Evolutionary conservation across 2,329 filamentous ascomycete species (phyloP).

Genomic region (Aspergillus puulaauensis): DNA sequence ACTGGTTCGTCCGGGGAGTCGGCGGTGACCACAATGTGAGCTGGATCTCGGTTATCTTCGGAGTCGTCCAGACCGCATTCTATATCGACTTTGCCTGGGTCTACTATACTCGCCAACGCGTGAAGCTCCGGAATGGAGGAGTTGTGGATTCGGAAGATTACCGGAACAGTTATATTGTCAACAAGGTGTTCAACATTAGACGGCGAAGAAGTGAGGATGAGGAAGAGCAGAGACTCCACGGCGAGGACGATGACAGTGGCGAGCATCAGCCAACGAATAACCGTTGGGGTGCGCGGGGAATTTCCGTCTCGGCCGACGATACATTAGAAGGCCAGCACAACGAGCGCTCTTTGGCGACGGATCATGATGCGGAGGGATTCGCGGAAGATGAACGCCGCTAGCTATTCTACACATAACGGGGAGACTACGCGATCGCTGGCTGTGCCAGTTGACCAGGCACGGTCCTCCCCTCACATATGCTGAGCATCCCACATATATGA

Average conservation of each 20-base stretch:
- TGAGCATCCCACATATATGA: slow-evolving; percentile 8
- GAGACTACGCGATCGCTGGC: slow-evolving; percentile 8
- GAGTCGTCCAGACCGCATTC: slow-evolving; percentile 81
- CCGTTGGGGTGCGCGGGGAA: slow-evolving; percentile 58
- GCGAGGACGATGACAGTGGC: slow-evolving; percentile 30
- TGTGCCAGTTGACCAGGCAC: slow-evolving; percentile 2
- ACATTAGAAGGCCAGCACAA: slow-evolving; percentile 32
- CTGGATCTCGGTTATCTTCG: slow-evolving; percentile 77
- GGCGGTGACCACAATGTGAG: slow-evolving; percentile 61
- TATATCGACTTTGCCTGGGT: slow-evolving; percentile 97
- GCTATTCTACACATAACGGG: slow-evolving; percentile 9
- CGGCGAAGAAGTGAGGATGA: slow-evolving; percentile 36
- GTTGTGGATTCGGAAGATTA: slow-evolving; percentile 89
- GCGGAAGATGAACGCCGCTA: slow-evolving; percentile 20
- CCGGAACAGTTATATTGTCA: slow-evolving; percentile 79
- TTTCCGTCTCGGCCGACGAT: slow-evolving; percentile 62
- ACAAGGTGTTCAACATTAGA: slow-evolving; percentile 66
- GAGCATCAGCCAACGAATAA: slow-evolving; percentile 34
- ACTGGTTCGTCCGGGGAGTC: slow-evolving; percentile 77
- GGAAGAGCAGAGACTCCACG: slow-evolving; percentile 38
- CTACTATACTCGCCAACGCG: slow-evolving; percentile 87
- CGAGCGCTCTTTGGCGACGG: slow-evolving; percentile 10
- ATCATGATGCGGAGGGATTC: slow-evolving; percentile 20
- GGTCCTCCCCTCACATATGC: not conserved
- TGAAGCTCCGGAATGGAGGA: slow-evolving; percentile 86